phyloP scores from a whole-genome alignment of 768 basidiomycete genomes.

The Suillus americanus region DNA sequence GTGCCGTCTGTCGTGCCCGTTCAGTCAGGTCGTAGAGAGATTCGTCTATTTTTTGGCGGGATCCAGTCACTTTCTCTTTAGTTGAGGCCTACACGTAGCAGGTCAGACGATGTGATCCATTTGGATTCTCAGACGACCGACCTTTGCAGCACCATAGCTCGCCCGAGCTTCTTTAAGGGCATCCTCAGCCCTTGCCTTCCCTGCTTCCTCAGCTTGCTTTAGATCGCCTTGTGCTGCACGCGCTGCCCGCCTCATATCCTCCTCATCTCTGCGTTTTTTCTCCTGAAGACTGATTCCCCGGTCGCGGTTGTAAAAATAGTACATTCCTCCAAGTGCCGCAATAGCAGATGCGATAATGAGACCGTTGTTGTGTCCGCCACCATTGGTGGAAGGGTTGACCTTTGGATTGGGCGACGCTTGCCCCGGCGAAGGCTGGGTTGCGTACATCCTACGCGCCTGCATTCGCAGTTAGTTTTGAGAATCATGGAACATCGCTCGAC shows the following conservation, averaged over 20 bases:
- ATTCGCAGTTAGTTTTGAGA: constrained; percentile 3
- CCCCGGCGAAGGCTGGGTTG: constrained; percentile 14
- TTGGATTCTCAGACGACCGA: constrained; percentile 14
- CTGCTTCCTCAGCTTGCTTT: constrained; percentile 26
- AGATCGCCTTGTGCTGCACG: constrained; percentile 18
- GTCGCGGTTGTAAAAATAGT: constrained; percentile 36
- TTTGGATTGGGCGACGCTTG: constrained; percentile 9
- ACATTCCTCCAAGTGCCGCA: constrained; percentile 35
- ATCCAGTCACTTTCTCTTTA: constrained; percentile 16
- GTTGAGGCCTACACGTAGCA: constrained; percentile 17
- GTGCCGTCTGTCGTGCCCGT: constrained; percentile 24
- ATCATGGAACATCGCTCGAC: background rate
- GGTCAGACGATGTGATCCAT: background rate
- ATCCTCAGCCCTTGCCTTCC: constrained; percentile 29
- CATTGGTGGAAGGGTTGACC: constrained; percentile 2
- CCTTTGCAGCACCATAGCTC: constrained; percentile 37
- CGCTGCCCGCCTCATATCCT: constrained; percentile 29
- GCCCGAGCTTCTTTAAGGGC: constrained; percentile 29
- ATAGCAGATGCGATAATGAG: constrained; percentile 31
- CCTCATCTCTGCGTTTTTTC: constrained; percentile 32
- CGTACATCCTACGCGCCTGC: constrained; percentile 15
- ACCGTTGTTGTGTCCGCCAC: constrained; percentile 22
- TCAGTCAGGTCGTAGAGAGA: constrained; percentile 24
- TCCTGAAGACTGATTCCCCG: constrained; percentile 20
- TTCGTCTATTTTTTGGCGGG: constrained; percentile 20